Percentiles rank a stretch among this genome's conserved stretches.
phyloP scores from a whole-genome alignment of 768 basidiomycete species.

The Xerocomellus intermedius region DNA sequence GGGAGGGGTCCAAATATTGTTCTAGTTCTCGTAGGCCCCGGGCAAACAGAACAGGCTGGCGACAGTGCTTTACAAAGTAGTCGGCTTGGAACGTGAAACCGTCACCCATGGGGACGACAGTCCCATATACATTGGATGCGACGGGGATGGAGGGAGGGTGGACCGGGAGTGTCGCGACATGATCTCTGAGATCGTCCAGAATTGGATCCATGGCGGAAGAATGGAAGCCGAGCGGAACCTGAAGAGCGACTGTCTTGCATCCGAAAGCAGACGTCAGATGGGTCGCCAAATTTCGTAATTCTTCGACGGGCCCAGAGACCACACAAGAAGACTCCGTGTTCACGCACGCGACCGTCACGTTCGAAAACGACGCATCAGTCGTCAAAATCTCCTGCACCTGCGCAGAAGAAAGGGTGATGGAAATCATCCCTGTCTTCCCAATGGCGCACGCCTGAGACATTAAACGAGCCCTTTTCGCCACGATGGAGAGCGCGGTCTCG shows the following conservation, averaged over 20 bases:
- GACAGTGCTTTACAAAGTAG: constrained; percentile 62
- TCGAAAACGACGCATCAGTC: constrained; percentile 33
- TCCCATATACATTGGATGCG: constrained; percentile 60
- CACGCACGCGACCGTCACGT: constrained; percentile 55
- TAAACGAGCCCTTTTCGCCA: constrained; percentile 57
- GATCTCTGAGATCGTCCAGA: constrained; percentile 43
- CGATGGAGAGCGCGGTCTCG: constrained; percentile 53
- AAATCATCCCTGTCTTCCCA: constrained; percentile 58
- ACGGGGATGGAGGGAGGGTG: constrained; percentile 55
- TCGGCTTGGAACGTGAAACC: constrained; percentile 42
- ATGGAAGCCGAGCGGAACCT: constrained; percentile 65
- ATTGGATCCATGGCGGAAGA: constrained; percentile 62
- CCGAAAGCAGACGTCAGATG: constrained; percentile 36
- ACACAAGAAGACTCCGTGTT: constrained; percentile 60
- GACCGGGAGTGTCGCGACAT: constrained; percentile 39
- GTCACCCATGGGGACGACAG: constrained; percentile 53
- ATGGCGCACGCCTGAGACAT: constrained; percentile 49
- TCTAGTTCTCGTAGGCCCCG: constrained; percentile 46
- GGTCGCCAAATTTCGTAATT: constrained; percentile 42
- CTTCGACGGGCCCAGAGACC: constrained; percentile 52
- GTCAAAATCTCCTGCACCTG: constrained; percentile 37
- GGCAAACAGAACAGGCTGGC: constrained; percentile 53
- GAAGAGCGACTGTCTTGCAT: constrained; percentile 44
- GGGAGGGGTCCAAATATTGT: constrained; percentile 22
- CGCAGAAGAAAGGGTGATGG: constrained; percentile 41